phyloP scores from a whole-genome alignment of 495 filamentous ascomycete genomes.

The Penicillium salamii region DNA sequence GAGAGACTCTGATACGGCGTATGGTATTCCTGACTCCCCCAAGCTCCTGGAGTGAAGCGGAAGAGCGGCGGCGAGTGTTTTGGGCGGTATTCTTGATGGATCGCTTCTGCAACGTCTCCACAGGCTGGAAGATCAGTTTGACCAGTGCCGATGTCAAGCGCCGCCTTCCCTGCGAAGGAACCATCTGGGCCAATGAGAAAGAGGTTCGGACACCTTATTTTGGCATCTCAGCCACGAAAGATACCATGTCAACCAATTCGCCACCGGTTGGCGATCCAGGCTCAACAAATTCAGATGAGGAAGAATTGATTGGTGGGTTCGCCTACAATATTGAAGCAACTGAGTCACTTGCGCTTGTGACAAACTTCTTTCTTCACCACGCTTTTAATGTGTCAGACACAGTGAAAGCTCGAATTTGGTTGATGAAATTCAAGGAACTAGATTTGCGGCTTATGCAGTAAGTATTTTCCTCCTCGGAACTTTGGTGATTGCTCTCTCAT shows the following conservation, averaged over 20 bases:
- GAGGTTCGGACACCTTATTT: conserved; percentile 20
- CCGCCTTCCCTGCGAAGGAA: conserved; percentile 36
- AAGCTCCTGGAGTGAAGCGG: conserved; percentile 19
- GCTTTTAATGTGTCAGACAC: conserved; percentile 8
- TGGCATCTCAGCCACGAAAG: conserved; percentile 13
- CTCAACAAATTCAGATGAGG: background rate
- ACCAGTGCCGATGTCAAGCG: conserved; percentile 35
- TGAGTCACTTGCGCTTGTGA: conserved; percentile 15
- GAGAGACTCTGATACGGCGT: conserved; percentile 27
- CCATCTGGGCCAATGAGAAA: conserved; percentile 17
- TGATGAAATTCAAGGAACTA: conserved; percentile 45
- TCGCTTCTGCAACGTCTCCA: conserved; percentile 24
- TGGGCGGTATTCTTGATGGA: conserved; percentile 29
- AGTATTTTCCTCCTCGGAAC: background rate
- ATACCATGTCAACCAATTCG: background rate
- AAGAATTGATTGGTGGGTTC: conserved; percentile 16
- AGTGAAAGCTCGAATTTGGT: conserved; percentile 25
- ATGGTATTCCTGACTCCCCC: conserved; percentile 30
- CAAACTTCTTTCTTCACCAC: conserved; percentile 18
- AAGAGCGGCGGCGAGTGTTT: conserved; percentile 25
- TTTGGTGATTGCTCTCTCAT: background rate
- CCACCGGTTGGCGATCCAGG: background rate
- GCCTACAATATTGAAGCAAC: conserved; percentile 20
- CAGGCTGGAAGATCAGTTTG: conserved; percentile 24
- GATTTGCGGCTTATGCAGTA: conserved; percentile 41